phyloP scores from a whole-genome alignment of 2,329 filamentous ascomycete species.

The Talaromyces funiculosus region DNA sequence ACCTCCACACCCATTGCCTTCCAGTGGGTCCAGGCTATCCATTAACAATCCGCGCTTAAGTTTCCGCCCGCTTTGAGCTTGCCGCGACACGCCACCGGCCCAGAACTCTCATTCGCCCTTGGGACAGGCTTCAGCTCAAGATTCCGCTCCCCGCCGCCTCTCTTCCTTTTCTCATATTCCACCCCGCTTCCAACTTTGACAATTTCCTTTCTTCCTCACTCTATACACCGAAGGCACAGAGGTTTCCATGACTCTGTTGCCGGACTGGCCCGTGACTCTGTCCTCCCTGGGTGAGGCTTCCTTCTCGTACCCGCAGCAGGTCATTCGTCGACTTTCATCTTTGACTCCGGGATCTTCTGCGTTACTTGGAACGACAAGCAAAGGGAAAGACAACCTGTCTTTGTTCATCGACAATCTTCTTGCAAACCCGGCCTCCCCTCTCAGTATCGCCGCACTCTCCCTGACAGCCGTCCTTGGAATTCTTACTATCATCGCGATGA shows the following conservation, averaged over 20 bases:
- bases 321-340: constrained; percentile 28
- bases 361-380: neutral
- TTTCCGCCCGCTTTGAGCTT: constrained; percentile 4
- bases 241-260: constrained; percentile 33
- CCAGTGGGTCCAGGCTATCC: neutral
- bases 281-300: constrained; percentile 38
- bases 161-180: neutral
- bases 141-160: neutral
- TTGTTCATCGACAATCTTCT: neutral
- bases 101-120: neutral
- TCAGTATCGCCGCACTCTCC: constrained; percentile 18
- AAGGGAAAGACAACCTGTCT: neutral
- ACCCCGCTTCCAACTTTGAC: neutral
- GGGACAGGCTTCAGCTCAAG: neutral
- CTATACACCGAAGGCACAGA: neutral
- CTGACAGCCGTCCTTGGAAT: constrained; percentile 25
- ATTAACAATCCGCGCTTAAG: neutral
- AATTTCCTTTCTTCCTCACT: neutral
- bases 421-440: neutral
- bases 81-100: constrained; percentile 4
- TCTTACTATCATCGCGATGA: constrained; percentile 29
- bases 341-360: constrained; percentile 15
- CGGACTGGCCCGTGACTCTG: constrained; percentile 31
- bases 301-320: constrained; percentile 32
- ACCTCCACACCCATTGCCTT: too few species aligned